Base-by-base conservation (phyloP, 2,329 filamentous ascomycete species). In the Apiospora koreana region DNA sequence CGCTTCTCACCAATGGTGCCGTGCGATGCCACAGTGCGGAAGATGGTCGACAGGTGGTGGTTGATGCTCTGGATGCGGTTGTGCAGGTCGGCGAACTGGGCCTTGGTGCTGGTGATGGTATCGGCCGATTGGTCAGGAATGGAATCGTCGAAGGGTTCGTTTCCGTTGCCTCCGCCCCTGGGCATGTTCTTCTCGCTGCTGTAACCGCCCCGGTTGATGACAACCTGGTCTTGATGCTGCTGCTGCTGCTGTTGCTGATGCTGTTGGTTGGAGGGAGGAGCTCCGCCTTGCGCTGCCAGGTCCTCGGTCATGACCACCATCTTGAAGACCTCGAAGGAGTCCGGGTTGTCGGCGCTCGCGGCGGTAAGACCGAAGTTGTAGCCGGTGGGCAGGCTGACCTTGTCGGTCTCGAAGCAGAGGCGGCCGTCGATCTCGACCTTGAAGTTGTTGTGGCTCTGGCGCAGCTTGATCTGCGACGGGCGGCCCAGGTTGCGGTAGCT, bases 281-380 rank as follows among this genome's bases (percentile, higher is more conserved):
- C 73, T 28, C 82, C 72, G 76, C 77, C 72, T 54, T 79, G 77
- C 10, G 79, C 76, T 67, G 81, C 77, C 70, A 77, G 79, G 41
- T 80, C 79, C 35, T 89, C 87, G 14, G 88, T 91, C 77, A 91
- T 89, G 68, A 96, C 89, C 45, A 93, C 87, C 78, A 98, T 88
- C 80, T 95, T 97, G 86, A 95, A 96, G 74, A 97, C 81, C 82
- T 99, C 96, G 77, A 98, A 97, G 6, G 94, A 97, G 82, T 99
- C 96, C 0, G 96, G 94, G 76, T 91, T 95, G 75, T 98, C 95
- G 41, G 94, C 93, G 3, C 94, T 95, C 21, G 94, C 93, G 54
- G 95, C 96, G 16, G 93, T 94, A 75, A 99, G 84, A 76, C 96
- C 96, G 74, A 97, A 93, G 79, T 89, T 88, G 84, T 98, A 97